Percentiles rank a stretch among this genome's conserved stretches.
These are phyloP conservation scores for Fusarium sp. DNA, from an alignment of 2,329 filamentous ascomycete genomes.

Conservation along the genomic window DNA sequence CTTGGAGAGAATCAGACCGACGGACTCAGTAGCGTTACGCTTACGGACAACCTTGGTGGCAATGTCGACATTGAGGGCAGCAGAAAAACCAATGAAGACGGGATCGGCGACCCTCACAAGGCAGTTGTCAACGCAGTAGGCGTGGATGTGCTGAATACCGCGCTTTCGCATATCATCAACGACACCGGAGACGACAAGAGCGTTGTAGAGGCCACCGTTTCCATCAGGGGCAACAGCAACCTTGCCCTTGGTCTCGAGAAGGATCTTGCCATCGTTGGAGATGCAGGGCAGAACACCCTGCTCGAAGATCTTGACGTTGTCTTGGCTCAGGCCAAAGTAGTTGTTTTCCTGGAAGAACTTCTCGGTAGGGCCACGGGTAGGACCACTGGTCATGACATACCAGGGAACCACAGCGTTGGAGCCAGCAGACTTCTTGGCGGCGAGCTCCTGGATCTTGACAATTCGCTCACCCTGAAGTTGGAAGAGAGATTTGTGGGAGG, in stretches of 20 bases:
- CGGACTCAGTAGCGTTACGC: slow-evolving; percentile 94
- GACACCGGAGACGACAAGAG: slow-evolving; percentile 81
- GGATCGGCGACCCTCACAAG: slow-evolving; percentile 99
- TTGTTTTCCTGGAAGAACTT: slow-evolving; percentile 89
- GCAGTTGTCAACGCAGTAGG: slow-evolving; percentile 99
- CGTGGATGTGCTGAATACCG: slow-evolving; percentile 93
- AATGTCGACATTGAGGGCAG: slow-evolving; percentile 89
- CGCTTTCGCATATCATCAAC: slow-evolving; percentile 89
- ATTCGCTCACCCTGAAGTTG: slow-evolving; percentile 98
- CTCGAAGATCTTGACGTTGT: slow-evolving; percentile 93
- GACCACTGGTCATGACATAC: slow-evolving; percentile 99
- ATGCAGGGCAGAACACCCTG: slow-evolving; percentile 97
- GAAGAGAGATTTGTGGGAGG: slow-evolving; percentile 93
- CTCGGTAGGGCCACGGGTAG: slow-evolving; percentile 91
- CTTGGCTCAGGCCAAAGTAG: slow-evolving; percentile 88
- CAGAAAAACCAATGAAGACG: slow-evolving; percentile 92
- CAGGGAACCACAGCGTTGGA: slow-evolving; percentile 79
- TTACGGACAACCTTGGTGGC: slow-evolving; percentile 99
- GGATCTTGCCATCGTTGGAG: slow-evolving; percentile 96
- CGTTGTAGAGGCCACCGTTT: slow-evolving; percentile 96
- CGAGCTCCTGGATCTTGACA: slow-evolving; percentile 83
- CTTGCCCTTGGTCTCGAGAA: slow-evolving; percentile 89
- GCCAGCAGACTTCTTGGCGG: slow-evolving; percentile 71
- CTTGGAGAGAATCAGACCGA: slow-evolving; percentile 93
- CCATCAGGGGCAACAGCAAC: slow-evolving; percentile 96